Conservation (phyloP, 1,284 basidiomycete species). For the Coniferiporia sulphurascens region DNA sequence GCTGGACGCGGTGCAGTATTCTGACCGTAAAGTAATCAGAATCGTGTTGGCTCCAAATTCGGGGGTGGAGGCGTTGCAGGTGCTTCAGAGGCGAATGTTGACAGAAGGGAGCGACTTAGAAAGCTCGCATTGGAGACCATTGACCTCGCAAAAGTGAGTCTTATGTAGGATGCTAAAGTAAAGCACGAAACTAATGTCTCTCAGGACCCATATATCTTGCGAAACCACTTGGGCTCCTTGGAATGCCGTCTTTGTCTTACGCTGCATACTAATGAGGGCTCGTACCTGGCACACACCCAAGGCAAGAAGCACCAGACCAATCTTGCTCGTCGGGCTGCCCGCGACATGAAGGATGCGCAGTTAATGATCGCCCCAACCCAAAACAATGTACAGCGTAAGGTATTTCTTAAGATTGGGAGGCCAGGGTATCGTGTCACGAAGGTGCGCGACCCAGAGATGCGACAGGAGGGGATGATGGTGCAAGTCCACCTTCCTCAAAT, state of each 20-base stretch:
- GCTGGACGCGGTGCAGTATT: background rate
- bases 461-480: conserved; percentile 92
- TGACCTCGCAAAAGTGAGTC: conserved; percentile 82
- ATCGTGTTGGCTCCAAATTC: conserved; percentile 94
- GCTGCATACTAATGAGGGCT: conserved; percentile 98
- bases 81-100: conserved; percentile 90
- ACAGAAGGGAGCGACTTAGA: conserved; percentile 89
- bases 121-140: conserved; percentile 97
- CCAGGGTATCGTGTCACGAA: conserved; percentile 94
- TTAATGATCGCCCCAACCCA: conserved; percentile 79
- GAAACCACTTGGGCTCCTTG: conserved; percentile 94
- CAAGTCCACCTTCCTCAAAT: conserved; percentile 96
- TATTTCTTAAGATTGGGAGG: conserved; percentile 95
- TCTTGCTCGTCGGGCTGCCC: conserved; percentile 90
- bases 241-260: conserved; percentile 98
- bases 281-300: conserved; percentile 98
- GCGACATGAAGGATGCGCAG: conserved; percentile 90
- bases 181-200: background rate
- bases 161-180: background rate
- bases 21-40: conserved; percentile 40
- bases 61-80: conserved; percentile 93
- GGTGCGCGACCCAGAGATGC: conserved; percentile 72
- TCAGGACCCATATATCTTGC: conserved; percentile 97
- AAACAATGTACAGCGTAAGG: conserved; percentile 78
- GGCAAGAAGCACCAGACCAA: conserved; percentile 99